A percentile compares a stretch with the other conserved stretches of the same genome.
These are phyloP conservation scores for Akebia trifoliata DNA, from an alignment of 164 flowering plant genomes.

Conservation along the genomic window DNA sequence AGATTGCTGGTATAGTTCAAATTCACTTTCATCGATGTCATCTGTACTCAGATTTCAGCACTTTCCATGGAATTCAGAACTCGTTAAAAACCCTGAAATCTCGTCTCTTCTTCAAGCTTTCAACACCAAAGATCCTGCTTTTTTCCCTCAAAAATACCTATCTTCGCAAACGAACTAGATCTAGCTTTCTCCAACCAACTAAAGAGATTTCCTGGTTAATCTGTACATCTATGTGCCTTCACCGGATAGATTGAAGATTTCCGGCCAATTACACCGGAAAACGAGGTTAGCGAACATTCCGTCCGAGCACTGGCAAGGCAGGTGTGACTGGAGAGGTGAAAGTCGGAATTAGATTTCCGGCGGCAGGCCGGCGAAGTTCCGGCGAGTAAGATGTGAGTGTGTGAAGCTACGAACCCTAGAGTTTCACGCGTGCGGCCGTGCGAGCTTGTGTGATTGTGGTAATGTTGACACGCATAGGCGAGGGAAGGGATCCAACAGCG, in stretches of 20 bases:
- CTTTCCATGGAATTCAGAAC: not conserved
- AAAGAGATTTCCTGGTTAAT: not conserved
- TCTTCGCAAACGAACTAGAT: slow-evolving; percentile 5
- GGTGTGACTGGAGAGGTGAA: not conserved
- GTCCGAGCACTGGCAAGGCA: not conserved
- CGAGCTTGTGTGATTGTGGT: slow-evolving; percentile 28
- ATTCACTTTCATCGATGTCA: not conserved
- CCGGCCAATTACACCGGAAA: too few species aligned
- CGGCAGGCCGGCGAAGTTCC: slow-evolving; percentile 11
- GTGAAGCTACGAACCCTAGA: slow-evolving; percentile 17
- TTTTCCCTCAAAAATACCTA: not conserved
- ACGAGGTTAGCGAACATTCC: too few species aligned
- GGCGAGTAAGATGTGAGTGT: slow-evolving; percentile 9
- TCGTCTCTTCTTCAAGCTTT: not conserved
- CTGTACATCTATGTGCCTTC: not conserved
- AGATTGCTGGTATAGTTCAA: not conserved
- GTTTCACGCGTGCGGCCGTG: slow-evolving; percentile 34
- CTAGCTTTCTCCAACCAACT: not conserved
- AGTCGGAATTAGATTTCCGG: slow-evolving; percentile 6
- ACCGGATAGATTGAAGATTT: not conserved
- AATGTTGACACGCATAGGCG: slow-evolving; percentile 26
- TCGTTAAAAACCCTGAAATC: not conserved
- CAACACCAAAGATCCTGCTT: not conserved
- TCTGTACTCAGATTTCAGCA: not conserved
- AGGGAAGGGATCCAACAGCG: slow-evolving; percentile 12